Evolutionary conservation across 164 flowering plant species (phyloP), one percentile per base, ranked within the genome.

Genomic region (Macadamia tetraphylla): DNA sequence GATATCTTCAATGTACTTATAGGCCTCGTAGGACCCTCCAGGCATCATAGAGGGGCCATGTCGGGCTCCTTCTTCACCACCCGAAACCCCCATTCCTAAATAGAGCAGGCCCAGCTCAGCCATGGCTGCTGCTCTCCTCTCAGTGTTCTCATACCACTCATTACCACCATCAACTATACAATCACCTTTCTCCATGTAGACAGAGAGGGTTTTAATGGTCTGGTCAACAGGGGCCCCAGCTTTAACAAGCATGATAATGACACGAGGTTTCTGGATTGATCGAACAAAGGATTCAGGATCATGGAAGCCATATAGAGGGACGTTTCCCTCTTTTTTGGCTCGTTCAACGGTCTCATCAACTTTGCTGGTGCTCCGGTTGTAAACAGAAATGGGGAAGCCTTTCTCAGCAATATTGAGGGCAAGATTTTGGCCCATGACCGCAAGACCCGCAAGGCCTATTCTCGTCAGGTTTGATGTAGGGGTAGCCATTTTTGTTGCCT

Each of bases 361-460:
- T 75, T 89, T 87, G 29, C 87, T 84, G 32, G 90, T 82, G 44
- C 90, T 87, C 6, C 94, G 75, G 75, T 87, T 89, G 83, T 85
- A 87, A 43, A 89, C 90, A 59, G 91, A 86, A 53, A 88, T 85
- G 18, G 91, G 94, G 76, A 85, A 87, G 23, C 91, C 91, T 80
- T 88, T 87, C 74, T 87, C 90, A 29, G 94, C 94, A 64, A 88
- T 87, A 82, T 88, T 88, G 66, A 88, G 88, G 73, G 94, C 91
- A n/a, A 87, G 83, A 64, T 89, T 89, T 75, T 87, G 91, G 53
- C 94, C 91, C 91, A 89, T 87, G 13, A 87, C 88, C 43, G 90
- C 94, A 12, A 89, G 85, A 60, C 91, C 90, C 67, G 88, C 87
- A 15, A 86, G 87, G 70, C 88, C 87, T 66, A 86, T 84, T 75